Base-by-base conservation (phyloP, 1,139 yeast species). In the Blastobotrys persicus region DNA sequence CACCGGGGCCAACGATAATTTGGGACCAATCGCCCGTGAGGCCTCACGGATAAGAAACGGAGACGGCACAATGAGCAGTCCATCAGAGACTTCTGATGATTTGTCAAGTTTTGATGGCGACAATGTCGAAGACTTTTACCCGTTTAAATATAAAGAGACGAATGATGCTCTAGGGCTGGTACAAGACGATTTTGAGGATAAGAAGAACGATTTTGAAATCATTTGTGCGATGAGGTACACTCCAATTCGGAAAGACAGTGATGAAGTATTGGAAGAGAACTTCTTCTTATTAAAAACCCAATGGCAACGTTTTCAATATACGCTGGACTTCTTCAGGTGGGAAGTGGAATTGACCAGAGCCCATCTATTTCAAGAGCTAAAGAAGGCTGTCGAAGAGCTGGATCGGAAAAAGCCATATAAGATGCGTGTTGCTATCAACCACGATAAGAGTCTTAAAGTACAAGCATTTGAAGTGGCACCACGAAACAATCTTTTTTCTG, bases 221-320 rank as follows among this genome's bases (percentile, higher is more conserved):
- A 69, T 87, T 16, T 77, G 88, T 38, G 82, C 95, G 1, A 75
- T 88, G 19, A 68, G 95, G 44, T 88, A 83, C 59, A 95, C 86
- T 58, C 92, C 95, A 1, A 52, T 59, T n/a, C 26, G 45, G 2
- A 31, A 34, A 17, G 28, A 23, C 9, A 20, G 23, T 9, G 44
- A 40, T 2, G 32, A 43, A 17, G 45, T 53, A 12, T 28, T 19
- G 12, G 54, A 59, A 16, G 61, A 55, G 41, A 54, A 59, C 50
- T 74, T 64, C 65, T 82, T 85, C 56, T 70, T 88, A 31, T 69
- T 87, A 23, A 74, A 76, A 16, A 81, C 81, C 54, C 97, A 89
- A 65, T 70, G 75, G 40, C 74, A 76, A 45, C 71, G 96, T 44
- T 65, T 88, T 19, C 70, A 75, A 41, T 75, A 75, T 54, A 69